A percentile compares a stretch with the other conserved stretches of the same genome.
Conservation (phyloP, 768 basidiomycete genomes). For the Boletus insuetus region DNA sequence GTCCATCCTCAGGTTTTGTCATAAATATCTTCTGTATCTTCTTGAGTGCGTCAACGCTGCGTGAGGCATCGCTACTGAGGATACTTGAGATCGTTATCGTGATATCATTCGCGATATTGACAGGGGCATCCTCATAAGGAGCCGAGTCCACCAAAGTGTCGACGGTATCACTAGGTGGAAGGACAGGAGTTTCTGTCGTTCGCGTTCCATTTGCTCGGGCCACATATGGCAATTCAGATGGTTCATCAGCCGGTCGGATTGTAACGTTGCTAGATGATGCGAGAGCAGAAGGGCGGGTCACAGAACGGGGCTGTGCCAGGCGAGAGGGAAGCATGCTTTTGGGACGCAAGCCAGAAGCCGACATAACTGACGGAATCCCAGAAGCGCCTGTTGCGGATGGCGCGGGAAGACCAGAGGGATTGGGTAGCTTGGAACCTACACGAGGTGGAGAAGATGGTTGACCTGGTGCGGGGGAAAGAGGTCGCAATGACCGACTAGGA, state of each 20-base stretch:
- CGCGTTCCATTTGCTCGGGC: slow-evolving; percentile 16
- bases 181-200: slow-evolving; percentile 10
- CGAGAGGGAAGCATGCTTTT: slow-evolving; percentile 76
- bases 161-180: slow-evolving; percentile 22
- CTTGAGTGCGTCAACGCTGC: slow-evolving; percentile 93
- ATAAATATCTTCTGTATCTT: slow-evolving; percentile 85
- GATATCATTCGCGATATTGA: slow-evolving; percentile 50
- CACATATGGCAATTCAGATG: slow-evolving; percentile 32
- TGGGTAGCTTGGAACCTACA: slow-evolving; percentile 42
- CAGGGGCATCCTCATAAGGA: slow-evolving; percentile 22
- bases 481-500: slow-evolving; percentile 33
- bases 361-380: slow-evolving; percentile 33
- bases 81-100: slow-evolving; percentile 85
- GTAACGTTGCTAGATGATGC: slow-evolving; percentile 22
- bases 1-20: slow-evolving; percentile 69
- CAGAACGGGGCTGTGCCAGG: slow-evolving; percentile 59
- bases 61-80: slow-evolving; percentile 78
- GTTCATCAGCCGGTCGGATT: slow-evolving; percentile 24
- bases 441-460: slow-evolving; percentile 51
- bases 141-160: slow-evolving; percentile 36
- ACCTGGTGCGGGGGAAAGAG: slow-evolving; percentile 38
- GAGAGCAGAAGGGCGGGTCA: slow-evolving; percentile 31
- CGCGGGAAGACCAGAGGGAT: slow-evolving; percentile 15
- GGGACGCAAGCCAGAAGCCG: slow-evolving; percentile 46
- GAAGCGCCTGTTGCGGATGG: slow-evolving; percentile 12